Base-by-base conservation (phyloP, 2,329 filamentous ascomycete genomes). In the Aspergillus fischeri region DNA sequence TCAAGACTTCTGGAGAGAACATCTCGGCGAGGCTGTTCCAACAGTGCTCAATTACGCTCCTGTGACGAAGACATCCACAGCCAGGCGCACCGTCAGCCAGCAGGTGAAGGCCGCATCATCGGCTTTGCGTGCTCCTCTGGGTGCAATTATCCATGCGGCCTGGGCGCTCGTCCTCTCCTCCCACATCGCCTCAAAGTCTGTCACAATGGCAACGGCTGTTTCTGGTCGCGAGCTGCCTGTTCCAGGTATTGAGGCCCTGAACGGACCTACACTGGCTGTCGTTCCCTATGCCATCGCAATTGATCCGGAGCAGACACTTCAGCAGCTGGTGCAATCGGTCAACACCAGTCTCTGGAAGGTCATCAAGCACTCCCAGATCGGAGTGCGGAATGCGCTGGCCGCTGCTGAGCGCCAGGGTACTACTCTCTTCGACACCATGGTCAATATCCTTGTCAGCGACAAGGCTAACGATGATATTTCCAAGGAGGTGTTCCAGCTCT, bases 401-500 rank as follows among this genome's bases (percentile, higher is more conserved):
- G 51, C 51, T 24, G 53, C 41, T 24, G 49, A 38, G 6, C 49
- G 48, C 24, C 53, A 55, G 48, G 25, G 20, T 3, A 25, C 49
- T 9, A 42, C 38, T 10, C 48, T 55, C 20, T 55, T 55, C 11
- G 53, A 55, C 24, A 55, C 53, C 20, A 55, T 50, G 53, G 53
- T 55, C 17, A 55, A 55, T 42, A 51, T 55, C 14, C 49, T 55
- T 2, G 49, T 51, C n/a, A 51, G 28, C 2, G 49, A 21, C 2
- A 49, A 49, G 8, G 20, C 2, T 17, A 45, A 21, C 20, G 28
- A 53, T 29, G 51, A 53, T 10, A 28, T 53, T 27, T 29, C 51
- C 51, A 45, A 45, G 42, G 51, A 53, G 51, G 51, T 53, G 9
- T 53, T 53, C 41, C 51, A 53, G 51, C 38, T 45, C 10, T 35